These are phyloP conservation scores for Podospora tetraspora DNA, from an alignment of 495 filamentous ascomycete genomes.

Conservation along the genomic window DNA sequence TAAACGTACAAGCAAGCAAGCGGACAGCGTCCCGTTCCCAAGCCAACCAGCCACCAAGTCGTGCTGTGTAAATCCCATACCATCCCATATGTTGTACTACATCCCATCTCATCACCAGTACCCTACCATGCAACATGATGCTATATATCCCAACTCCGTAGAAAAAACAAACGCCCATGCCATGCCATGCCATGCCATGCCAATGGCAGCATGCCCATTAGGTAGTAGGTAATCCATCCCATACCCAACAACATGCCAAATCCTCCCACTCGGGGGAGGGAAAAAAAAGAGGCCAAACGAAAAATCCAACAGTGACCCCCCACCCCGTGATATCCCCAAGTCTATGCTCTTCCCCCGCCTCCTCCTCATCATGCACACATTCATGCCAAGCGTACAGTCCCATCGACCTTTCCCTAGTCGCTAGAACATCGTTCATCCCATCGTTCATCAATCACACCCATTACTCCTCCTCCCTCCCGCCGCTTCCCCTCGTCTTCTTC, in stretches of 20 bases:
- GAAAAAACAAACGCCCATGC: neutral
- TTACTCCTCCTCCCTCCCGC: slow-evolving; percentile 1
- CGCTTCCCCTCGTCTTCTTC: slow-evolving; percentile 17
- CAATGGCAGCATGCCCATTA: neutral
- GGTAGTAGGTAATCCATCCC: neutral
- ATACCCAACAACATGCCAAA: neutral
- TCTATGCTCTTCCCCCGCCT: neutral
- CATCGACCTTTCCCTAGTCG: neutral
- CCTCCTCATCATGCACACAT: neutral
- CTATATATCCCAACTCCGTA: neutral
- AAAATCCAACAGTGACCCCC: neutral
- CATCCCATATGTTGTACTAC: too few relatives aligned
- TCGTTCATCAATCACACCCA: neutral
- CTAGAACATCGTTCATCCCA: neutral
- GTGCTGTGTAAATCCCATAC: too few relatives aligned
- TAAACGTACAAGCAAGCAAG: neutral
- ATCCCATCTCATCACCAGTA: neutral
- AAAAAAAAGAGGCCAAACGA: neutral
- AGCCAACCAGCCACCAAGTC: too few relatives aligned
- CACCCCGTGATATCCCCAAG: neutral
- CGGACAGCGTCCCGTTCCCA: neutral
- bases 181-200: too few relatives aligned
- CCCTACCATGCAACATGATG: neutral
- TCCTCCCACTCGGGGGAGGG: neutral
- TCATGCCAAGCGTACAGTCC: neutral